phyloP scores from a whole-genome alignment of 768 basidiomycete species.

The Kwoniella sp. region DNA sequence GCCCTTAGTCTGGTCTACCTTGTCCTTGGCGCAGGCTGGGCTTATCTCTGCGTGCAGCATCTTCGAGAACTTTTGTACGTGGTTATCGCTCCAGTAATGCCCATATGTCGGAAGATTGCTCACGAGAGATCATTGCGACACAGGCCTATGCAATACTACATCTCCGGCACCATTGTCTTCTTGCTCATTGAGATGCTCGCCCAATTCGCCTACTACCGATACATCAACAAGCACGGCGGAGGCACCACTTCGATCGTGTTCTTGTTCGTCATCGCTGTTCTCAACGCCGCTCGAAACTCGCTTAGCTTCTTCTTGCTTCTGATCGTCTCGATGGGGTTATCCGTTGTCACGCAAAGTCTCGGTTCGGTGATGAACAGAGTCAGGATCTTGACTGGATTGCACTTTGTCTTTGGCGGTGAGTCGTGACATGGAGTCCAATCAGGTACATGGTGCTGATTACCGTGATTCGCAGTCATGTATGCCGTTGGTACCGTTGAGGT shows the following conservation, averaged over 20 bases:
- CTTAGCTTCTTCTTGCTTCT: slow-evolving; percentile 93
- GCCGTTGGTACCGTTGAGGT: slow-evolving; percentile 93
- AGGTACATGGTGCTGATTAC: not conserved
- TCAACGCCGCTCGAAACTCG: slow-evolving; percentile 89
- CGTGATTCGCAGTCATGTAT: slow-evolving; percentile 68
- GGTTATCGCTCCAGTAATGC: too few relatives aligned
- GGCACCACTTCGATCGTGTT: slow-evolving; percentile 65
- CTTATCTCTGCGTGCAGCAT: slow-evolving; percentile 76
- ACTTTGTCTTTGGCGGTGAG: slow-evolving; percentile 92
- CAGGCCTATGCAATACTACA: slow-evolving; percentile 69
- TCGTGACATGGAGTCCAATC: slow-evolving; percentile 5
- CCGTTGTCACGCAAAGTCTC: slow-evolving; percentile 85
- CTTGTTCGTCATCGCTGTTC: slow-evolving; percentile 85
- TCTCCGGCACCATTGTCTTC: slow-evolving; percentile 82
- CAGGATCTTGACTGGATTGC: slow-evolving; percentile 74
- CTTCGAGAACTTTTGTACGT: slow-evolving; percentile 82
- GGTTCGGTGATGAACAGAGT: slow-evolving; percentile 82
- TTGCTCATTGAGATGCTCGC: slow-evolving; percentile 92
- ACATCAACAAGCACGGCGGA: slow-evolving; percentile 67
- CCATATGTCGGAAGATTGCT: too few relatives aligned
- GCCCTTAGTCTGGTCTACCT: slow-evolving; percentile 78
- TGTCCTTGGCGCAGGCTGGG: slow-evolving; percentile 72
- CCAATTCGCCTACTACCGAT: slow-evolving; percentile 90
- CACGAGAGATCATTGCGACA: too few relatives aligned
- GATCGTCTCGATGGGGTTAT: slow-evolving; percentile 86